Evolutionary conservation across 2,329 filamentous ascomycete species (phyloP).

Genomic region (Aaosphaeria arxii): DNA sequence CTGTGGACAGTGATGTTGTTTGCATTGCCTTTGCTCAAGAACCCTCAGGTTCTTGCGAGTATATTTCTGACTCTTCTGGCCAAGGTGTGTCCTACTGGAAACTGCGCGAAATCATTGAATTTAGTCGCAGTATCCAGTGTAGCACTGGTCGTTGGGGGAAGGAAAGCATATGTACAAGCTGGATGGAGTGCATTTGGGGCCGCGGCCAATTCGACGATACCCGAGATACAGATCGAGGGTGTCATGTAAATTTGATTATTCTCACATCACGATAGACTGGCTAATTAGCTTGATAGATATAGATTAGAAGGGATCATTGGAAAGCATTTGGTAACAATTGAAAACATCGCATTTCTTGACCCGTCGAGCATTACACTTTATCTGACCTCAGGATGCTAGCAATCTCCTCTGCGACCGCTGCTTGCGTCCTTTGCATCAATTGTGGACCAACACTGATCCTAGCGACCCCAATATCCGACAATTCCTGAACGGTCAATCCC

Average conservation of each 20-base stretch:
- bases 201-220: too few species aligned
- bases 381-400: not conserved
- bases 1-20: conserved; percentile 14
- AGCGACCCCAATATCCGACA: conserved; percentile 27
- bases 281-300: too few species aligned
- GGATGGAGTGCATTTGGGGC: not conserved
- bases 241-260: too few species aligned
- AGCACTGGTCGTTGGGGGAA: conserved; percentile 7
- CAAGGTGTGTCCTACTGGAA: conserved; percentile 5
- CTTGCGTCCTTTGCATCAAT: conserved; percentile 17
- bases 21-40: conserved; percentile 9
- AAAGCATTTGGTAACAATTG: too few species aligned
- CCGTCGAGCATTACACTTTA: conserved; percentile 7
- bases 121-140: conserved; percentile 7
- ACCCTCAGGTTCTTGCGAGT: not conserved
- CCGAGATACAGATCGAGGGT: too few species aligned
- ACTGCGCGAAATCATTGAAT: conserved; percentile 8
- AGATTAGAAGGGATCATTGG: too few species aligned
- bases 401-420: conserved; percentile 14
- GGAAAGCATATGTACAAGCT: conserved; percentile 2
- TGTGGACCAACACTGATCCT: conserved; percentile 32
- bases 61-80: conserved; percentile 1
- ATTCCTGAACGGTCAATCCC: conserved; percentile 19
- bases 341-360: too few species aligned
- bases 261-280: too few species aligned